Evolutionary conservation across 768 basidiomycete genomes (phyloP), one percentile per base, ranked within the genome.

Genomic region (Mycena indigotica): DNA sequence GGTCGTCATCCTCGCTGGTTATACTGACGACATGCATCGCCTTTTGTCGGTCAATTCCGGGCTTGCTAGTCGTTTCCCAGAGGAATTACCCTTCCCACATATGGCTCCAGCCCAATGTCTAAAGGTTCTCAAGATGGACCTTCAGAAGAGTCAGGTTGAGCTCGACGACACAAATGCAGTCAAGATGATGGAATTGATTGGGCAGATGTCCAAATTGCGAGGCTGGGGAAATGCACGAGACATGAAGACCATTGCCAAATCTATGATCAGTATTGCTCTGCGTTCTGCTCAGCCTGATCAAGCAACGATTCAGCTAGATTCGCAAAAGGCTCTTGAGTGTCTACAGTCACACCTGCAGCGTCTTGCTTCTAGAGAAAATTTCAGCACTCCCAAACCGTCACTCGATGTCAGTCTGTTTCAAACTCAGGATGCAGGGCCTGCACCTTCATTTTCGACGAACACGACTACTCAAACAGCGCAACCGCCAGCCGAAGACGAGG

Each of bases 221-320:
- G 80, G 80, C 1, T 89, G 88, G 88, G 88, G 86, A 15, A 89
- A 89, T 49, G 88, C 86, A 2, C 78, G 86, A 5, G 87, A 89
- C 59, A 76, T 88, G 66, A 73, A 80, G 51, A 81, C 80, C 0
- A 70, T 87, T 4, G 69, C 82, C 0, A 82, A 80, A 64, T 68
- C 75, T 41, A 77, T 89, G 72, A 68, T 77, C 12, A 69, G 73
- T 17, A 28, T 64, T 2, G 84, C 79, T 0, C 74, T 81, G 45
- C 65, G 70, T 8, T 61, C 65, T 28, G 50, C 67, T 28, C 61
- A 61, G 12, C 50, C 50, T 6, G 60, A 55, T 21, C 68, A 64
- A 5, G 53, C 56, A 5, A 54, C 65, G 6, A 46, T 69, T 15
- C 64, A 55, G 10, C 65, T 82, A 28, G 45, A 65, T 0, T 60